These are phyloP conservation scores for Lactuca saligna DNA, from an alignment of 129 eudicot genomes.

Conservation along the genomic window DNA sequence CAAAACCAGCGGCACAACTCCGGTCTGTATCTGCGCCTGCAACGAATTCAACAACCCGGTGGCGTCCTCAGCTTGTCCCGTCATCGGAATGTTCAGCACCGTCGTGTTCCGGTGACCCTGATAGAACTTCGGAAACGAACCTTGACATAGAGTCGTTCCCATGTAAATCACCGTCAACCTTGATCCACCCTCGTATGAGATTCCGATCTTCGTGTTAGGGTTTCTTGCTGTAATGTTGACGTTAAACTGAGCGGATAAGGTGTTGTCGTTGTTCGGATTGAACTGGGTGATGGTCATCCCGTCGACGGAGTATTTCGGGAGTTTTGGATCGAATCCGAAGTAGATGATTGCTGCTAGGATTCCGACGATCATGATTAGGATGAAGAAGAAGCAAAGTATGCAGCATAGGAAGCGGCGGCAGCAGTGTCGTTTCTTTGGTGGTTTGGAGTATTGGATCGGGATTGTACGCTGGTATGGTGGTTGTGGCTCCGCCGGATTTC, in stretches of 20 bases:
- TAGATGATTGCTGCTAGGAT: constrained; percentile 65
- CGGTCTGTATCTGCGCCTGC: constrained; percentile 55
- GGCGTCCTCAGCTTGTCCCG: constrained; percentile 56
- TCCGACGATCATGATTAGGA: constrained; percentile 44
- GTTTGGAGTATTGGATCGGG: constrained; percentile 52
- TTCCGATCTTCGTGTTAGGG: constrained; percentile 82
- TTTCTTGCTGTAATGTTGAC: constrained; percentile 82
- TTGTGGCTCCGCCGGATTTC: constrained; percentile 46
- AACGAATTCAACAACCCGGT: constrained; percentile 33
- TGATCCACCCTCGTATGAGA: constrained; percentile 69
- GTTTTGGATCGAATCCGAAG: constrained; percentile 71
- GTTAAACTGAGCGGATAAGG: constrained; percentile 65
- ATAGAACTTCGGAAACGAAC: constrained; percentile 80
- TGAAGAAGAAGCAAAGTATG: constrained; percentile 38
- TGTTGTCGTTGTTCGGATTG: constrained; percentile 40
- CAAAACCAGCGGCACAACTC: constrained; percentile 55
- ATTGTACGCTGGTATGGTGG: constrained; percentile 45
- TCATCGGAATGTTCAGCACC: constrained; percentile 33
- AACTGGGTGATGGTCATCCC: constrained; percentile 58
- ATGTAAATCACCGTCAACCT: constrained; percentile 53
- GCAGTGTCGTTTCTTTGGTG: constrained; percentile 53
- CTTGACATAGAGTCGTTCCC: constrained; percentile 60
- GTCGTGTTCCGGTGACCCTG: constrained; percentile 92
- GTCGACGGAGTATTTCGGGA: constrained; percentile 78
- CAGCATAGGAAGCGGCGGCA: constrained; percentile 62